Base-by-base conservation (phyloP, 345 rosid species). In the Corchorus olitorius region DNA sequence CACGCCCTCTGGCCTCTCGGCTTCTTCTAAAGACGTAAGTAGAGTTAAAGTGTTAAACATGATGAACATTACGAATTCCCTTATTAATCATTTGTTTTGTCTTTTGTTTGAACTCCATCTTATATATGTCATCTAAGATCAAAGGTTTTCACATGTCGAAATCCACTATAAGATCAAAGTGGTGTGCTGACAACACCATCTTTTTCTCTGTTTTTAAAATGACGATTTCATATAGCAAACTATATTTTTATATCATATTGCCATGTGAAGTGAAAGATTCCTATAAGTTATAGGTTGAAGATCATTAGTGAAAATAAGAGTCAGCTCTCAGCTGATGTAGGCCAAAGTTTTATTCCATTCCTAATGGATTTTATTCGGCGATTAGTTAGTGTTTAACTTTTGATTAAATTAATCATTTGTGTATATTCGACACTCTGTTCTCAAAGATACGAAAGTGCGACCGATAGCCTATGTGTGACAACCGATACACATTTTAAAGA, bases 141-240 rank as follows among this genome's bases (percentile, higher is more conserved):
- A 27, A 27, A 27, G 27, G 27, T 69, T 50, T 9, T 69, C 50
- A 16, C 59, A 34, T 52, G 59, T 50, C 46, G 16, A 27, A 69
- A 71, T 71, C 75, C 75, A 37, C 75, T 55, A 53, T 19, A 53
- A 27, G 8, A 53, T 43, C 75, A 54, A 71, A 39, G 75, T 71
- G 75, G 53, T 41, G 5, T 56, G 52, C 53, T 56, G 75, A 41
- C 53, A 5, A 13, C 19, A 19, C 20, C 53, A 33, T 33, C 35
- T 27, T 17, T 33, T 19, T 27, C 27, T 27, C 35, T 41, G 13
- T 64, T 22, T 5, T 65, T 41, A 3, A 6, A 13, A 11, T 66
- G 35, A 2, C 7, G 37, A 20, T 27, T 27, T 27, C 27, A 27
- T 27, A 27, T 27, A 27, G 27, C 27, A 27, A 27, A 27, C 27